Evolutionary conservation across 495 filamentous ascomycete species (phyloP).

Genomic region (Penicillium atrosanguineum): DNA sequence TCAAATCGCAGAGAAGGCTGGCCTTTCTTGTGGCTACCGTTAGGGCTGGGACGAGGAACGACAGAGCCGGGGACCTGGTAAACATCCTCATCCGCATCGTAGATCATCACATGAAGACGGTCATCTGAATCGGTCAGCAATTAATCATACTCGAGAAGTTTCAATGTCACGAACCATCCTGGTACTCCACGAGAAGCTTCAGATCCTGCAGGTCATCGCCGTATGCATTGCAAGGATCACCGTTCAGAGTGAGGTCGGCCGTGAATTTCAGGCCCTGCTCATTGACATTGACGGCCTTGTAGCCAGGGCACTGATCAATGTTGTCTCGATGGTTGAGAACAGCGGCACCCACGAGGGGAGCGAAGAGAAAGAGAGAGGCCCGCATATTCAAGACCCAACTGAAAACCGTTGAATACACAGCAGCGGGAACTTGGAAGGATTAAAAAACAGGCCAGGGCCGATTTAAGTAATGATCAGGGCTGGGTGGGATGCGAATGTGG

Average conservation of each 20-base stretch:
- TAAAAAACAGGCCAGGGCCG: constrained; percentile 2
- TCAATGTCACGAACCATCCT: constrained; percentile 56
- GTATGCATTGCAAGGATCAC: constrained; percentile 67
- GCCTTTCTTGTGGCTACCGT: neutral
- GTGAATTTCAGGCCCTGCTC: constrained; percentile 36
- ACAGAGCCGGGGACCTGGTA: constrained; percentile 78
- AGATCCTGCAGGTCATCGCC: constrained; percentile 65
- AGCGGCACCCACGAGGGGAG: constrained; percentile 35
- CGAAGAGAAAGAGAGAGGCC: constrained; percentile 25
- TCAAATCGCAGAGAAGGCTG: constrained; percentile 56
- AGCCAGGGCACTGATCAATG: constrained; percentile 61
- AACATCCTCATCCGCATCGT: constrained; percentile 67
- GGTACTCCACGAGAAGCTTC: constrained; percentile 69
- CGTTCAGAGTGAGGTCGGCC: constrained; percentile 67
- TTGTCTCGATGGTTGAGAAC: constrained; percentile 21
- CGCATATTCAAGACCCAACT: constrained; percentile 25
- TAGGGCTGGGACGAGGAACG: constrained; percentile 55
- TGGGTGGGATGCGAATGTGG: neutral
- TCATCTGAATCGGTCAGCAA: constrained; percentile 46
- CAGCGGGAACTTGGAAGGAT: constrained; percentile 1
- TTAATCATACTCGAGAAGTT: neutral
- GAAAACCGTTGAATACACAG: constrained; percentile 9
- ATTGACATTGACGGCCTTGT: constrained; percentile 63
- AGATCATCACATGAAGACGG: constrained; percentile 80
- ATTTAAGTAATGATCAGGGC: neutral